These are phyloP conservation scores for Lophium mytilinum DNA, from an alignment of 495 filamentous ascomycete species.

Conservation along the genomic window DNA sequence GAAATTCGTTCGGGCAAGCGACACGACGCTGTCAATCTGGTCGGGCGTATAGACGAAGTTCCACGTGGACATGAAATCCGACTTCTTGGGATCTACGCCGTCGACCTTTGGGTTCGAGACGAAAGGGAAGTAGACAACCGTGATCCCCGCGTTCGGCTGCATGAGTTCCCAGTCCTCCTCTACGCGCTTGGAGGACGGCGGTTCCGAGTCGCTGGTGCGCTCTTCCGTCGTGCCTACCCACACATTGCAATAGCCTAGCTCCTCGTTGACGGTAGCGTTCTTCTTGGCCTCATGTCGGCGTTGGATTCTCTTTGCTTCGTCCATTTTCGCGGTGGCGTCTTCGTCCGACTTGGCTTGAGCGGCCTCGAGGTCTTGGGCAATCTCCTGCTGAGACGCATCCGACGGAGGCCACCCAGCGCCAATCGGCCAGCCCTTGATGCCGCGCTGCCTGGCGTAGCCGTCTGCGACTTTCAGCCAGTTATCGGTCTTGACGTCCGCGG, in stretches of 20 bases:
- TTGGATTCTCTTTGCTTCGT: constrained; percentile 49
- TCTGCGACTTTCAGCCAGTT: constrained; percentile 93
- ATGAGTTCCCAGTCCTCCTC: constrained; percentile 66
- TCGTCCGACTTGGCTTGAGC: constrained; percentile 53
- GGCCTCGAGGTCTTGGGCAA: constrained; percentile 56
- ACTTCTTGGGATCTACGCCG: constrained; percentile 68
- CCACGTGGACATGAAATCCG: constrained; percentile 89
- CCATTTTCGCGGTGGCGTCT: constrained; percentile 55
- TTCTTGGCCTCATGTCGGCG: constrained; percentile 16
- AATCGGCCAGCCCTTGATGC: constrained; percentile 87
- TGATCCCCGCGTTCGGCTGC: constrained; percentile 71
- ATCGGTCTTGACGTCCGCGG: constrained; percentile 72
- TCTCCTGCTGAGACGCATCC: constrained; percentile 43
- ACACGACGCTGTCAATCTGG: constrained; percentile 72
- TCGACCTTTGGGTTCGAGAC: constrained; percentile 70
- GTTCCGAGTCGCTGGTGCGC: constrained; percentile 48
- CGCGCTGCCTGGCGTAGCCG: constrained; percentile 80
- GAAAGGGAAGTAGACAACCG: constrained; percentile 86
- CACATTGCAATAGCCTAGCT: constrained; percentile 83
- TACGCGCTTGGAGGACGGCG: constrained; percentile 55
- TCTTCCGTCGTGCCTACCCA: constrained; percentile 86
- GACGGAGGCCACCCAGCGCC: constrained; percentile 80
- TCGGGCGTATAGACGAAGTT: constrained; percentile 91
- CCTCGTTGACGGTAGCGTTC: constrained; percentile 27
- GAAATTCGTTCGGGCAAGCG: constrained; percentile 80